phyloP scores from a whole-genome alignment of 306 rosid species.

The Fagus sylvatica region DNA sequence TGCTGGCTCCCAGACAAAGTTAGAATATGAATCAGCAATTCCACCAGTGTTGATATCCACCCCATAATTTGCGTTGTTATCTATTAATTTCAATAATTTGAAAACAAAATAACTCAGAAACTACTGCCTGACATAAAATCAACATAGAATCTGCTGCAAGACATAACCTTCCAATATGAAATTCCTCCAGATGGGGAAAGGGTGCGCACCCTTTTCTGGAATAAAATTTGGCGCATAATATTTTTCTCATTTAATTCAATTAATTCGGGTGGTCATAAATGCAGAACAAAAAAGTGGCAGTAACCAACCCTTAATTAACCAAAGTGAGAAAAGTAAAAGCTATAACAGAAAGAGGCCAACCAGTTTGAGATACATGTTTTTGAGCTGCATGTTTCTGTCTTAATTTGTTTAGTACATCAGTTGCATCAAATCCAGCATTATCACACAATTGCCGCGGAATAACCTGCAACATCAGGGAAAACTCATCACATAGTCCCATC shows the following conservation, averaged over 20 bases:
- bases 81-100: constrained; percentile 27
- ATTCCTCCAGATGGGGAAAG: background rate
- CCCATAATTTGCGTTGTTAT: constrained; percentile 89
- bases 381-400: constrained; percentile 79
- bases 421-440: constrained; percentile 98
- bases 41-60: constrained; percentile 96
- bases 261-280: background rate
- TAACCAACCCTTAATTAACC: background rate
- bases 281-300: background rate
- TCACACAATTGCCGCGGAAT: constrained; percentile 97
- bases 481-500: constrained; percentile 18
- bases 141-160: background rate
- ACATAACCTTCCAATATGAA: background rate
- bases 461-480: constrained; percentile 53
- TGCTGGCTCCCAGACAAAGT: constrained; percentile 99
- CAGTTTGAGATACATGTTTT: constrained; percentile 50
- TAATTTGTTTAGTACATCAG: constrained; percentile 93
- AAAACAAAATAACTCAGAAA: background rate
- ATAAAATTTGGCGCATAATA: background rate
- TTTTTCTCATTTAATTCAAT: background rate
- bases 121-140: background rate
- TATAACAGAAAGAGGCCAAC: constrained; percentile 29
- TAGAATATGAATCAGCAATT: constrained; percentile 85
- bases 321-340: background rate
- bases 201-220: background rate